Evolutionary conservation across 805 yeast genomes (phyloP).

Genomic region (Lachancea waltii): DNA sequence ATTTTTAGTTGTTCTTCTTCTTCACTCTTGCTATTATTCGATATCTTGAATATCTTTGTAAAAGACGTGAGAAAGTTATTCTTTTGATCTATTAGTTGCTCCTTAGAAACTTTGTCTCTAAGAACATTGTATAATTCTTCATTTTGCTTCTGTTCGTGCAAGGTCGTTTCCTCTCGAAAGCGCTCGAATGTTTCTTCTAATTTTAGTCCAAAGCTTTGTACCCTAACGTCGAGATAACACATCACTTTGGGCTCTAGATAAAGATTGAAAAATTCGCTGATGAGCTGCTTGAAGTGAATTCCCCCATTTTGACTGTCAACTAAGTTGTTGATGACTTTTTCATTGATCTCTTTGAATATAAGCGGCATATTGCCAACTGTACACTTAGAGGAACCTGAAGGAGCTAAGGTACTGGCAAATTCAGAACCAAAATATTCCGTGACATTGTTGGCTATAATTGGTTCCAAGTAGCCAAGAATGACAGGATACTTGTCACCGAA

Average conservation of each 20-base stretch:
- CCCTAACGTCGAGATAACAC: constrained; percentile 30
- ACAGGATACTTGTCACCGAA: constrained; percentile 37
- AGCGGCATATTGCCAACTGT: constrained; percentile 29
- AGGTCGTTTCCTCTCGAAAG: constrained; percentile 23
- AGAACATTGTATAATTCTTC: constrained; percentile 37
- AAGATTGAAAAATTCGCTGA: constrained; percentile 32
- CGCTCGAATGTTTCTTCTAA: constrained; percentile 22
- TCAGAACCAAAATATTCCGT: constrained; percentile 23
- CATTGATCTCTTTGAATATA: constrained; percentile 27
- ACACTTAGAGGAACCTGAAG: constrained; percentile 4
- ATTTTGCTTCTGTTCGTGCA: constrained; percentile 37
- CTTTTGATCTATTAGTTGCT: constrained; percentile 33
- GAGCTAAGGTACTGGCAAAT: constrained; percentile 16
- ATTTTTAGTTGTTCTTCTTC: constrained; percentile 42
- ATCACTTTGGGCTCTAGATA: constrained; percentile 34
- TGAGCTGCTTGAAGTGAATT: constrained; percentile 26
- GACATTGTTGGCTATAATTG: constrained; percentile 34
- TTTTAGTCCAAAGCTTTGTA: constrained; percentile 26
- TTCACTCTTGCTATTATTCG: constrained; percentile 22
- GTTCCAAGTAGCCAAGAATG: constrained; percentile 34
- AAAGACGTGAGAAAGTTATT: constrained; percentile 58
- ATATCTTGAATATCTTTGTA: constrained; percentile 51
- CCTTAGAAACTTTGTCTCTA: constrained; percentile 35
- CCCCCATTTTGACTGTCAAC: constrained; percentile 35
- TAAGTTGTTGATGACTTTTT: constrained; percentile 33